Percentiles rank a stretch among this genome's conserved stretches.
Conservation (phyloP, 495 filamentous ascomycete genomes). For the Neurospora sp. region DNA sequence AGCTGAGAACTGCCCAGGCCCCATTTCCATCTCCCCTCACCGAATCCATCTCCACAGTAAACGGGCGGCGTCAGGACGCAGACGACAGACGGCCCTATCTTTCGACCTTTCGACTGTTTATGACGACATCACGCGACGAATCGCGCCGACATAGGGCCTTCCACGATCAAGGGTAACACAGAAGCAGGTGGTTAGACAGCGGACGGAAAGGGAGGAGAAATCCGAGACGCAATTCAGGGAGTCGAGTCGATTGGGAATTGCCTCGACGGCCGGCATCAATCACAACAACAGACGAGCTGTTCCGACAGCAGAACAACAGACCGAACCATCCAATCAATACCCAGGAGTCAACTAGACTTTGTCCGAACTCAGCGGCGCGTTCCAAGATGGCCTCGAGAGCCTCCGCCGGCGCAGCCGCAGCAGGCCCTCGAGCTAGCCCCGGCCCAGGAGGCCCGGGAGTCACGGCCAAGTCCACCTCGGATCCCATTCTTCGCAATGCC, state of each 20-base stretch:
- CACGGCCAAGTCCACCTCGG: constrained; percentile 33
- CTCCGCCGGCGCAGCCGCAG: background rate
- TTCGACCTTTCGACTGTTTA: background rate
- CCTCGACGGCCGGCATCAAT: too few species aligned
- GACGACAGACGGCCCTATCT: background rate
- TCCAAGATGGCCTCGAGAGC: constrained; percentile 20
- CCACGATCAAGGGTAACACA: background rate
- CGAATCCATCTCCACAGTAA: background rate
- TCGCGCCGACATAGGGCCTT: background rate
- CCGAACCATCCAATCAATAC: background rate
- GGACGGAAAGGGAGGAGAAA: background rate
- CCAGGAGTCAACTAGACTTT: background rate
- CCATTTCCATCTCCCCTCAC: background rate
- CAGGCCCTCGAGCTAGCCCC: constrained; percentile 8
- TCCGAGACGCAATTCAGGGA: background rate
- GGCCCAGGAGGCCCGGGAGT: constrained; percentile 9
- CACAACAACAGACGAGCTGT: background rate
- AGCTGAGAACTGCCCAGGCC: background rate
- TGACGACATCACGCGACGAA: background rate
- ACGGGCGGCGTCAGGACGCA: background rate
- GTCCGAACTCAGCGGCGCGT: background rate
- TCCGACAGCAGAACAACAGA: background rate
- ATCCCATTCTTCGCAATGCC: constrained; percentile 63
- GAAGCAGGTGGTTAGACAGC: background rate
- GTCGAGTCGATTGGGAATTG: background rate